These are phyloP conservation scores for Monosporascus sp. DNA, from an alignment of 2,329 filamentous ascomycete genomes.

Conservation along the genomic window DNA sequence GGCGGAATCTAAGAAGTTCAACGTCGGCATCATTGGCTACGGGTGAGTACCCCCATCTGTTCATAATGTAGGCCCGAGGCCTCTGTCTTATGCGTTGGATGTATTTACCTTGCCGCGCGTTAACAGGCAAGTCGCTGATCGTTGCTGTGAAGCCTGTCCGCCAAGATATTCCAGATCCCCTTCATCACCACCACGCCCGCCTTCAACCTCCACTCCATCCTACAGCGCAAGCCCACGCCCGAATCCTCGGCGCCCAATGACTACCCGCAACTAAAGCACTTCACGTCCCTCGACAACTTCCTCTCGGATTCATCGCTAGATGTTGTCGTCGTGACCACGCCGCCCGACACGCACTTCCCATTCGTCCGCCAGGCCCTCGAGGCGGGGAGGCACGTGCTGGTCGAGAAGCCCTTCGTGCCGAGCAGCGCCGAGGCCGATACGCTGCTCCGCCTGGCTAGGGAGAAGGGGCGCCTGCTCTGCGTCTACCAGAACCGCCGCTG, in stretches of 20 bases:
- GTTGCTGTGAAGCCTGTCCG: slow-evolving; percentile 41
- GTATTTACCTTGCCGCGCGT: no score
- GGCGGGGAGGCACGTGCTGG: slow-evolving; percentile 70
- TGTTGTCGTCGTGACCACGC: slow-evolving; percentile 65
- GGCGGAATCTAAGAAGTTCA: slow-evolving; percentile 32
- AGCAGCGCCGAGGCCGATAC: slow-evolving; percentile 61
- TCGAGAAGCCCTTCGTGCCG: slow-evolving; percentile 79
- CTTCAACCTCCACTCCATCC: slow-evolving; percentile 66
- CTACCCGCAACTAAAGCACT: slow-evolving; percentile 59
- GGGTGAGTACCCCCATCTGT: slow-evolving; percentile 31
- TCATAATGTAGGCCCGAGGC: neutral
- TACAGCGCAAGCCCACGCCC: slow-evolving; percentile 64
- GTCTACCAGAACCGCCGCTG: slow-evolving; percentile 76
- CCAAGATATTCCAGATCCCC: slow-evolving; percentile 81
- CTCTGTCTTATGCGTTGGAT: no score
- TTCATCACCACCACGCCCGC: slow-evolving; percentile 61
- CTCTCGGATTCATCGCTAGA: slow-evolving; percentile 61
- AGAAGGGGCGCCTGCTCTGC: slow-evolving; percentile 48
- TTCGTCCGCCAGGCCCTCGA: slow-evolving; percentile 61
- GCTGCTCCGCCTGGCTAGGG: slow-evolving; percentile 51
- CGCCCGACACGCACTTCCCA: slow-evolving; percentile 64
- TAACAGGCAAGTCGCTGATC: no score
- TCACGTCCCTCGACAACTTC: slow-evolving; percentile 55
- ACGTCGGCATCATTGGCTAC: slow-evolving; percentile 47
- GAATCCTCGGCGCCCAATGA: slow-evolving; percentile 64